Base-by-base conservation (phyloP, 2,329 filamentous ascomycete species). In the Dactylellina haptotyla region DNA sequence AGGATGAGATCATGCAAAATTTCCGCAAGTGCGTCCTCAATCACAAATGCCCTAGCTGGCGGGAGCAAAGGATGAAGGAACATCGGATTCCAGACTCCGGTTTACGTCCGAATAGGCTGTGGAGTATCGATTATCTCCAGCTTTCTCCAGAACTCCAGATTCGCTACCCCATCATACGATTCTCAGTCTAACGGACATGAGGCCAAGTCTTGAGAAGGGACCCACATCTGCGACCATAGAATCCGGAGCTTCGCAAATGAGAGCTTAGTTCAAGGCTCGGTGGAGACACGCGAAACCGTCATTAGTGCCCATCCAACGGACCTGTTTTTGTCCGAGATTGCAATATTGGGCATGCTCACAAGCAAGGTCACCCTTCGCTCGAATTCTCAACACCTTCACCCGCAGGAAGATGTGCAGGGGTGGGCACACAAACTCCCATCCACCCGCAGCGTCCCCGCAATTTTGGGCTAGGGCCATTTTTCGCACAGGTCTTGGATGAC, bases 1-100 rank as follows among this genome's bases (percentile, higher is more conserved):
- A 61, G 67, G 69, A 73, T 73, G 69, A 66, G 61, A 66, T 66
- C 69, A 73, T 73, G 61, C 61, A 66, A 73, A 73, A 73, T 73
- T 73, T 73, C 69, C 69, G 69, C 69, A 73, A 73, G 69, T 73
- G 69, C 69, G 61, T 56, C 8, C 43, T 53, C 66, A 54, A 25
- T 28, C 53, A 58, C 28, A 61, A 53, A 39, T 59, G 57, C 51
- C 25, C 30, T 37, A 46, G 30, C 23, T 59, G 30, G 61, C 51
- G 28, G 61, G 51, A 53, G n/a, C n/a, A n/a, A n/a, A n/a, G n/a
- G n/a, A n/a, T n/a, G n/a, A 46, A 53, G 63, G 61, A 61, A 46
- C 14, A 37, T 66, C 69, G 69, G 69, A 32, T 73, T 54, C 54
- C 69, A 66, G 61, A 46, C 61, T 73, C 69, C 69, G 69, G 69